A percentile compares a stretch with the other conserved stretches of the same genome.
phyloP scores from a whole-genome alignment of 2,329 filamentous ascomycete species.

The Eutypa lata region DNA sequence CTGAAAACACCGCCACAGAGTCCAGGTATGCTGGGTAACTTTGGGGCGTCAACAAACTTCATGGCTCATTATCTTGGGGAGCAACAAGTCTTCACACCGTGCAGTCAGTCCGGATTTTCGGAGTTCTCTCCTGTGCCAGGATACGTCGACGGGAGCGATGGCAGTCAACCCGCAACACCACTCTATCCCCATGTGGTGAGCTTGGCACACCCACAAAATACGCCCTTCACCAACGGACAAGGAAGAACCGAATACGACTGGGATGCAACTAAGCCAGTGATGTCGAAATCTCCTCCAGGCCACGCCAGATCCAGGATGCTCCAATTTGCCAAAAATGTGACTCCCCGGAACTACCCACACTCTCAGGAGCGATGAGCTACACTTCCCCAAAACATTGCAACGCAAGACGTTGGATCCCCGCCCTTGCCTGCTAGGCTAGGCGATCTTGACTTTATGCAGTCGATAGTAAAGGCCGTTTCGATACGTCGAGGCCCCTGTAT shows the following conservation, averaged over 20 bases:
- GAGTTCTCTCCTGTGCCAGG: constrained; percentile 41
- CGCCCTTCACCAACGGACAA: constrained; percentile 30
- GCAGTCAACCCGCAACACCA: constrained; percentile 48
- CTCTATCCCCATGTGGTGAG: constrained; percentile 42
- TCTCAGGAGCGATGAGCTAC: constrained; percentile 16
- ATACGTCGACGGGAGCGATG: constrained; percentile 41
- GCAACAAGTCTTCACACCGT: constrained; percentile 48
- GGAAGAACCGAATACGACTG: constrained; percentile 50
- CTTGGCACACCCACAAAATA: constrained; percentile 32
- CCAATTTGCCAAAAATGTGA: constrained; percentile 45
- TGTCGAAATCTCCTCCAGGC: constrained; percentile 34
- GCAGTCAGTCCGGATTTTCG: constrained; percentile 43
- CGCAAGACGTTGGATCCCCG: not conserved
- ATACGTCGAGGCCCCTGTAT: not conserved
- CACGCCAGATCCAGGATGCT: constrained; percentile 39
- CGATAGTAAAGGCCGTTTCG: not conserved
- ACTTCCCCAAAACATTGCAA: not conserved
- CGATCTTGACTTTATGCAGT: not conserved
- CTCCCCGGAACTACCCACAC: constrained; percentile 38
- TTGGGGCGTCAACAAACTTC: constrained; percentile 39
- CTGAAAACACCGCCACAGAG: constrained; percentile 54
- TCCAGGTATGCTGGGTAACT: constrained; percentile 43
- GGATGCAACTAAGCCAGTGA: constrained; percentile 41
- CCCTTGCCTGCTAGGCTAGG: not conserved
- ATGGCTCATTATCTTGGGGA: constrained; percentile 37